These are phyloP conservation scores for Aspergillus ibericus DNA, from an alignment of 2,329 filamentous ascomycete species.

Conservation along the genomic window DNA sequence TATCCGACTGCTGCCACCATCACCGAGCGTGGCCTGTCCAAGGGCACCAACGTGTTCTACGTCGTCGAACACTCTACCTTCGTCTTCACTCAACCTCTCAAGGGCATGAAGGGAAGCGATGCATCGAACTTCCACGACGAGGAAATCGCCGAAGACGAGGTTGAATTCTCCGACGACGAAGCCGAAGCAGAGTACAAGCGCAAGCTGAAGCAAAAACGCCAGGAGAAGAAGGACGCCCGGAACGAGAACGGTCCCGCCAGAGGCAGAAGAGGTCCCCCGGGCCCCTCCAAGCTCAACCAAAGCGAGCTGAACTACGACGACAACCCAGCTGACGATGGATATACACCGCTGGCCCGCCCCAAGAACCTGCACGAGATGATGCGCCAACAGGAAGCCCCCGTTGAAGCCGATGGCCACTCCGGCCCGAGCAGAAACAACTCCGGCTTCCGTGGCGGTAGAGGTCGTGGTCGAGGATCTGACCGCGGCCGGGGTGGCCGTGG, in stretches of 20 bases:
- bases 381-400: slow-evolving; percentile 39
- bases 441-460: slow-evolving; percentile 48
- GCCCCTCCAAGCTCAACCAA: slow-evolving; percentile 41
- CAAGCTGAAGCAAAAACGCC: slow-evolving; percentile 65
- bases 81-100: slow-evolving; percentile 82
- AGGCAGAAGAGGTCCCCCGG: slow-evolving; percentile 36
- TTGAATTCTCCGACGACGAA: slow-evolving; percentile 96
- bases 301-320: slow-evolving; percentile 67
- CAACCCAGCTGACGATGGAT: slow-evolving; percentile 53
- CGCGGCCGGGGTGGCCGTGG: slow-evolving; percentile 41
- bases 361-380: slow-evolving; percentile 59
- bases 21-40: slow-evolving; percentile 63
- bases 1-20: slow-evolving; percentile 72
- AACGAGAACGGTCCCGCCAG: slow-evolving; percentile 41
- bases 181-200: slow-evolving; percentile 81
- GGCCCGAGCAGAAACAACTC: slow-evolving; percentile 29
- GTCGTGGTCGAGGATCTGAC: slow-evolving; percentile 46
- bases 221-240: slow-evolving; percentile 53
- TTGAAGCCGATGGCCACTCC: slow-evolving; percentile 32
- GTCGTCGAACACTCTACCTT: slow-evolving; percentile 74
- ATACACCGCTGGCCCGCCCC: slow-evolving; percentile 70
- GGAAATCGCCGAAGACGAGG: slow-evolving; percentile 79
- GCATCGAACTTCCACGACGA: slow-evolving; percentile 95
- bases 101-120: slow-evolving; percentile 80
- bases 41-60: slow-evolving; percentile 75